Evolutionary conservation across 2,329 filamentous ascomycete genomes (phyloP).

Genomic region (Alternaria sp.): DNA sequence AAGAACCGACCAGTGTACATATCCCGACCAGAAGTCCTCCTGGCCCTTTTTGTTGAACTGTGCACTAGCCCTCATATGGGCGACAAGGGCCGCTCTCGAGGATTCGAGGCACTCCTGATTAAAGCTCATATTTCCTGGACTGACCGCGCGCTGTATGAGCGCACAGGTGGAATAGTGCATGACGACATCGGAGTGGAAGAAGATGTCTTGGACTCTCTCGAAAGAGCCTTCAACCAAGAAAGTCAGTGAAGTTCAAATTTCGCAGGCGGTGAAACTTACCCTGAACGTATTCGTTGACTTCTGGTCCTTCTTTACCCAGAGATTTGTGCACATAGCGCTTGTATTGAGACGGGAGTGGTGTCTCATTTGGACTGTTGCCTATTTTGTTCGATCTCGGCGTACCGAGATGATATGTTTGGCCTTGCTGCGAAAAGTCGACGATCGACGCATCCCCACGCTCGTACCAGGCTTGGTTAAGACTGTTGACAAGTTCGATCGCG

Average conservation of each 20-base stretch:
- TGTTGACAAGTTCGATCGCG: slow-evolving; percentile 34
- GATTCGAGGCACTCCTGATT: slow-evolving; percentile 41
- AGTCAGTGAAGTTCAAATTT: not conserved
- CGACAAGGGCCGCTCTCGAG: slow-evolving; percentile 38
- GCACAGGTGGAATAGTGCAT: slow-evolving; percentile 43
- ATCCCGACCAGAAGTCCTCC: slow-evolving; percentile 44
- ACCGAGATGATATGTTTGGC: not conserved
- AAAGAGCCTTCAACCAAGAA: slow-evolving; percentile 12
- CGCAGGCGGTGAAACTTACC: slow-evolving; percentile 1
- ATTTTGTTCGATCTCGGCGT: not conserved
- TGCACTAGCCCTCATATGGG: slow-evolving; percentile 36
- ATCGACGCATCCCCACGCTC: slow-evolving; percentile 35
- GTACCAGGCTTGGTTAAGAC: slow-evolving; percentile 37
- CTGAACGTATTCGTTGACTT: slow-evolving; percentile 17
- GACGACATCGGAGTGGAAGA: slow-evolving; percentile 41
- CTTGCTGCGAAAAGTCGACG: slow-evolving; percentile 5
- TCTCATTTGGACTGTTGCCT: slow-evolving; percentile 27
- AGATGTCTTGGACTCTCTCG: slow-evolving; percentile 36
- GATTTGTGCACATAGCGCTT: slow-evolving; percentile 14
- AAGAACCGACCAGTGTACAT: slow-evolving; percentile 38
- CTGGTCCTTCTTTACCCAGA: not conserved
- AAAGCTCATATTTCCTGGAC: slow-evolving; percentile 40
- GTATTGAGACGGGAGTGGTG: slow-evolving; percentile 32
- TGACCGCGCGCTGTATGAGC: slow-evolving; percentile 42
- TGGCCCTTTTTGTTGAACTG: slow-evolving; percentile 42